Evolutionary conservation across 2,329 filamentous ascomycete species (phyloP), one percentile per base, ranked within the genome.

Genomic region (Trichoderma sp.): DNA sequence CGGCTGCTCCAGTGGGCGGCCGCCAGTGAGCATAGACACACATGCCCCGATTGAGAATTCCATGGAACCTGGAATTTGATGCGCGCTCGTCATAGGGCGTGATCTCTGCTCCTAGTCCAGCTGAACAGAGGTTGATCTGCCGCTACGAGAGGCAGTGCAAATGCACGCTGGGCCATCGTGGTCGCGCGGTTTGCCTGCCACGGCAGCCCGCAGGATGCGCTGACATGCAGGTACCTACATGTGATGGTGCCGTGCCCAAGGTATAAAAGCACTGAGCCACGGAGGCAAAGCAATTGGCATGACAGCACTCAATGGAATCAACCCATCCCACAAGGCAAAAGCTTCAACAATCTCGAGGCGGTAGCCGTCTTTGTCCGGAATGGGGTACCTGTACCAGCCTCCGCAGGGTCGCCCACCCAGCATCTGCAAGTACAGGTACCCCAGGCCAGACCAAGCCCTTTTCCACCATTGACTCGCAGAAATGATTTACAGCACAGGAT

Each of bases 401-500:
- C 27, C 53, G 3, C 27, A 56, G 8, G 19, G 53, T 4, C 29
- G 16, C 7, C 53, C 7, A 31, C 27, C 53, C 29, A 11, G 53
- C 16, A 3, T 4, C 6, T 56, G 53, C 53, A n/a, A 13, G 53
- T 56, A 56, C 29, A 33, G 53, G 53, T 56, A 58, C 33, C 55
- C 55, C 31, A 58, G 55, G 55, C 10, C 53, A n/a, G 14, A 31
- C 55, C 35, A 43, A 14, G 57, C 21, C 57, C 11, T 19, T 52
- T 33, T 31, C 29, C 40, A 24, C 11, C 33, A 24, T 57, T 66
- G 63, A 67, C 63, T 67, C 52, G 63, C 63, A 67, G 63, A 59
- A 63, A 67, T 67, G 63, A 66, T 67, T 67, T 58, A 67, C 63
- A 67, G 63, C 5, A 43, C 63, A 67, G 63, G 5, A 43, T 35